Conservation (phyloP, 1,139 yeast species). For the Suhomyces bokatorum region DNA sequence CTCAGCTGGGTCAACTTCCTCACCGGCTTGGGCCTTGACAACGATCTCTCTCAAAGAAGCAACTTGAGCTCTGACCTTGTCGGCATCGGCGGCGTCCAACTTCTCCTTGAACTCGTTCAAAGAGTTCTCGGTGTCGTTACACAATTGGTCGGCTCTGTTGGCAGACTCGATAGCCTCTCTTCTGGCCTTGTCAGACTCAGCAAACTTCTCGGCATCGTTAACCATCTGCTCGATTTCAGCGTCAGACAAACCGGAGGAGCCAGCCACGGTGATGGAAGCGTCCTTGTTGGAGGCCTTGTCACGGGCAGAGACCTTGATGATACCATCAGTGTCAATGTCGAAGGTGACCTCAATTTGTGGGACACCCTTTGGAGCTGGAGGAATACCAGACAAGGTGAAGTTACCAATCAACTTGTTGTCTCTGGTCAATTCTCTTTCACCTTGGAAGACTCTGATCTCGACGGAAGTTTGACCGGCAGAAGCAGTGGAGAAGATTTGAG, state of each 20-base stretch:
- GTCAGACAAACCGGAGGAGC: constrained; percentile 96
- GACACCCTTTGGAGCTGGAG: constrained; percentile 99
- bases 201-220: constrained; percentile 96
- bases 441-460: constrained; percentile 99
- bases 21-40: constrained; percentile 94
- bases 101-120: constrained; percentile 93
- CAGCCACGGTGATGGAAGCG: constrained; percentile 98
- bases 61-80: constrained; percentile 78
- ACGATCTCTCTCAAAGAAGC: constrained; percentile 82
- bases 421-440: constrained; percentile 98
- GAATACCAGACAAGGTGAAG: constrained; percentile 93
- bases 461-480: constrained; percentile 99
- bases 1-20: constrained; percentile 77
- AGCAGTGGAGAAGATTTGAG: constrained; percentile 97
- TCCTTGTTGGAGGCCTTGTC: constrained; percentile 99
- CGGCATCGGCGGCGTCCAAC: constrained; percentile 83
- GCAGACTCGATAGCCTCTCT: constrained; percentile 93
- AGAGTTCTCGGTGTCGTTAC: constrained; percentile 94
- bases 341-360: constrained; percentile 98
- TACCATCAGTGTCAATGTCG: constrained; percentile 98
- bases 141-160: constrained; percentile 95
- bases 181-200: constrained; percentile 94
- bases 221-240: constrained; percentile 98
- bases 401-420: constrained; percentile 98
- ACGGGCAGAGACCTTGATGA: constrained; percentile 96